Percentiles rank a stretch among this genome's conserved stretches.
phyloP scores from a whole-genome alignment of 306 rosid genomes.

The Hylodesmum podocarpum region DNA sequence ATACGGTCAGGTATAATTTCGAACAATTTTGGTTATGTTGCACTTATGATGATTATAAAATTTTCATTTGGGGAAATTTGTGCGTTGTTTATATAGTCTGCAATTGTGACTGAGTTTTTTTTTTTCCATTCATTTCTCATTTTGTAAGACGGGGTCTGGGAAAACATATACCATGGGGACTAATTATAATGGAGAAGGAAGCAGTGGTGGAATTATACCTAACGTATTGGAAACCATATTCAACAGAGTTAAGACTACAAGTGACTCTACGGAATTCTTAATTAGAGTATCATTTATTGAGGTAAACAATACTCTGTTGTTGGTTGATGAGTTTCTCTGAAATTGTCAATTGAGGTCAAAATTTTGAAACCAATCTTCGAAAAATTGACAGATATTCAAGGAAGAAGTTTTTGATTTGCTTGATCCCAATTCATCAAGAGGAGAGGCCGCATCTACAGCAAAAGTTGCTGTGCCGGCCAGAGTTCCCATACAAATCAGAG shows the following conservation, averaged over 20 bases:
- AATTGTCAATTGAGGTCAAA: constrained; percentile 5
- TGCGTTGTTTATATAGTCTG: not conserved
- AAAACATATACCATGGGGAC: constrained; percentile 81
- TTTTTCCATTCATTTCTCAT: not conserved
- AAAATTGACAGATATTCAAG: constrained; percentile 70
- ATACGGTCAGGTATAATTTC: constrained; percentile 78
- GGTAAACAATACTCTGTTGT: constrained; percentile 42
- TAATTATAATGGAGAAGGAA: constrained; percentile 66
- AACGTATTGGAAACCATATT: constrained; percentile 72
- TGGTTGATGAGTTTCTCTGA: not conserved
- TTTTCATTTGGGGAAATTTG: not conserved
- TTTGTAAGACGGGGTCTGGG: constrained; percentile 87
- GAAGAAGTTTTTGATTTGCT: constrained; percentile 93
- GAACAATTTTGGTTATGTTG: not conserved
- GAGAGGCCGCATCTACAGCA: constrained; percentile 39
- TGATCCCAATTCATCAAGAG: constrained; percentile 59
- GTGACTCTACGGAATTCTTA: constrained; percentile 59
- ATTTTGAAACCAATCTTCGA: not conserved
- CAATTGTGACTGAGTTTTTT: constrained; percentile 2
- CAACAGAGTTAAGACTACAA: constrained; percentile 42
- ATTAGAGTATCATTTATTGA: constrained; percentile 88
- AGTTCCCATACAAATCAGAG: constrained; percentile 89
- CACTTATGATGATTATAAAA: not conserved
- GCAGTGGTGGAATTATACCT: constrained; percentile 68
- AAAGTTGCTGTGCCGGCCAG: constrained; percentile 55